phyloP scores from a whole-genome alignment of 331 rosid genomes.

The Pyracantha coccinea region DNA sequence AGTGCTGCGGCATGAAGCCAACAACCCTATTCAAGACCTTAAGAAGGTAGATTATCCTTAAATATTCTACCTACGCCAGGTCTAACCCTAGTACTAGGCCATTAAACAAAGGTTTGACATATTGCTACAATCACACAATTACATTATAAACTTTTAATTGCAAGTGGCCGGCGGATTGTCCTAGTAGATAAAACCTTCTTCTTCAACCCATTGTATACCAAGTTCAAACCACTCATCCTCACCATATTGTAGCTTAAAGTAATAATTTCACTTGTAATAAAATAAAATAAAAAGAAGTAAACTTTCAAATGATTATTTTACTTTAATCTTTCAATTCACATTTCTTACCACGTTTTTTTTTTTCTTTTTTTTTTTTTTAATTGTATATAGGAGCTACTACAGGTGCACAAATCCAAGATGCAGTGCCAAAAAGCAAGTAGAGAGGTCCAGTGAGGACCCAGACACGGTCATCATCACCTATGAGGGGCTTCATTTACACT shows the following conservation, averaged over 20 bases:
- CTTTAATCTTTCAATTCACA: background rate
- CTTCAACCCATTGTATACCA: too few relatives aligned
- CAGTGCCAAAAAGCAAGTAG: conserved; percentile 91
- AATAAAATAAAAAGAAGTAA: too few relatives aligned
- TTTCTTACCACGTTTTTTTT: background rate
- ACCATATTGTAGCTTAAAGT: too few relatives aligned
- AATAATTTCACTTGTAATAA: too few relatives aligned
- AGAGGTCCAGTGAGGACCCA: conserved; percentile 69
- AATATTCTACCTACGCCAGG: background rate
- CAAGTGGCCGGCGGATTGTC: too few relatives aligned
- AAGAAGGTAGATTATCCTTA: background rate
- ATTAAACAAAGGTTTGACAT: background rate
- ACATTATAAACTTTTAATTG: background rate
- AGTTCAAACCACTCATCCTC: too few relatives aligned
- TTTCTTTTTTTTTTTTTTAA: background rate
- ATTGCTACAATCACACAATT: background rate
- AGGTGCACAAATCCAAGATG: conserved; percentile 91
- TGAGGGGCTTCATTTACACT: conserved; percentile 90
- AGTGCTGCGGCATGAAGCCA: background rate
- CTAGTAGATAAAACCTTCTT: too few relatives aligned
- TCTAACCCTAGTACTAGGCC: background rate
- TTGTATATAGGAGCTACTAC: conserved; percentile 59
- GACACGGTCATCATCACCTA: conserved; percentile 77
- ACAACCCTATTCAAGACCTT: conserved; percentile 1
- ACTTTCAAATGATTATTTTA: background rate